Base-by-base conservation (phyloP, 495 filamentous ascomycete species). In the Tuber calosporum region DNA sequence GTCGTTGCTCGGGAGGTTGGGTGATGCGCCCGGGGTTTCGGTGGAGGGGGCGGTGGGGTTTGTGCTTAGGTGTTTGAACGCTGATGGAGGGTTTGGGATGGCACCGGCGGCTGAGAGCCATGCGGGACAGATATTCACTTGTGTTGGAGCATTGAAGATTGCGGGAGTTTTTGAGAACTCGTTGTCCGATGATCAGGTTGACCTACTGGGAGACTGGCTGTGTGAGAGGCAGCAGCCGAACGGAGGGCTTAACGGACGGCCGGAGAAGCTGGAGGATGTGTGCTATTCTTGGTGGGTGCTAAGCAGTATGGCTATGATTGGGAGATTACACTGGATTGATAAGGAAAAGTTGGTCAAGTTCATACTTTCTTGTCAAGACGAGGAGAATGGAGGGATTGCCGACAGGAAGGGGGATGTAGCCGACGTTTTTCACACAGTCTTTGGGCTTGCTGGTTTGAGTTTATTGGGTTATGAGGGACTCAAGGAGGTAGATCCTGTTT, bases 281-380 rank as follows among this genome's bases (percentile, higher is more conserved):
- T 99, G 95, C 83, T 99, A 99, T 82, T 96, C 92, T 81, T 99
- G 95, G 95, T 99, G 95, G 95, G 95, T 97, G 37, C 82, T 91
- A 71, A 91, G 90, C 79, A 97, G 93, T 81, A 82, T 99, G 73
- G 90, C 89, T 37, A 97, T 97, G 88, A 77, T 98, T 74, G 92
- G 87, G 69, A 88, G 90, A 73, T 85, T 93, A 53, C 89, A 96
- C 82, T 99, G 95, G 95, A 94, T 99, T 78, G 91, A 97, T 84
- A 85, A 86, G 40, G 84, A 89, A 72, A 91, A 90, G 80, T 87
- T 99, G 77, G 84, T 88, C 69, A 80, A 82, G 42, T 99, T 94
- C 83, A 97, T 98, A 68, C 83, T 99, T 72, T 85, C 84, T 71
- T 97, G 92, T 79, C 81, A 98, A 87, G 95, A 99, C 81, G 84